Base-by-base conservation (phyloP, 208 protist species). In the Perkinsela sp. region DNA sequence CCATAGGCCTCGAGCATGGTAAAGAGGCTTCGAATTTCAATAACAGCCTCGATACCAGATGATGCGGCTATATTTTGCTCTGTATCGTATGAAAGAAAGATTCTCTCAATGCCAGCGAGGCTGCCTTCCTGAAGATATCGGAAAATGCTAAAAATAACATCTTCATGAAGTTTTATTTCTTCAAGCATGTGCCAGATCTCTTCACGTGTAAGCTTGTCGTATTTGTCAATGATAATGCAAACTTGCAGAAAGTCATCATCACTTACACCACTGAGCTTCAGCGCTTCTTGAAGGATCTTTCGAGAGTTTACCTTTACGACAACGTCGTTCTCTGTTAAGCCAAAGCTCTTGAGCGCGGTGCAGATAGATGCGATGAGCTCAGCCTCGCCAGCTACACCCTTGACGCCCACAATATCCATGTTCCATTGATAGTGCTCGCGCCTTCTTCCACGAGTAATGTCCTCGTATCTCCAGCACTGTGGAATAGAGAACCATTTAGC, bases 391-490 rank as follows among this genome's bases (percentile, higher is more conserved):
- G 79, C 76, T 6, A 94, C 77, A 31, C 75, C 70, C 70, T 80
- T 82, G 69, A 94, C 90, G 66, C 92, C 92, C 69, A 94, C 77
- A 70, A 96, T 94, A 74, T 96, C 92, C 89, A 94, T 94, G 75
- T 96, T 96, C 89, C 90, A 96, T 78, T 96, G 92, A 76, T 92
- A 96, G 79, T 96, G 92, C 76, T 96, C 92, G 31, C 92, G 81
- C 31, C 89, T 83, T 31, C 92, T 86, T 29, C 90, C 92, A 48
- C 89, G 85, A 48, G 91, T 93, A 72, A 92, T 91, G 68, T 87
- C 77, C 80, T 96, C 92, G 73, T 92, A 94, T 68, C 92, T 87
- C 92, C 90, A 96, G 79, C 92, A 95, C 77, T 96, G 92, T 71
- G 90, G 88, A 68, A 95, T 89, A 48, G 81, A 83, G 80, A 91